Conservation (phyloP, 352 stramenopile species). For the Globisporangium viniferum region DNA sequence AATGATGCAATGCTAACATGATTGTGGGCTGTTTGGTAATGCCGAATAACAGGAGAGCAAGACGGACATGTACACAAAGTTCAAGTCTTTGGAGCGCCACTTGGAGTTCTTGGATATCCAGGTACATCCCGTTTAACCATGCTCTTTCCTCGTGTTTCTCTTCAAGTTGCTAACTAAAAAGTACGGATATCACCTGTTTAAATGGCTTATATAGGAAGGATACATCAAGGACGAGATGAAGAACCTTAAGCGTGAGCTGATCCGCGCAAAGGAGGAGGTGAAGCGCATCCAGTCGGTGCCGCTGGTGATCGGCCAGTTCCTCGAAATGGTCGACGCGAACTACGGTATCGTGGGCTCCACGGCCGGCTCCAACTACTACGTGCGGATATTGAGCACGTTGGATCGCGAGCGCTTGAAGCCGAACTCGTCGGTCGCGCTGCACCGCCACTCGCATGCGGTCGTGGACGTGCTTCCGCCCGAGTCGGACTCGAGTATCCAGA, state of each 20-base stretch:
- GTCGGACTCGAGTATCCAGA: conserved; percentile 99
- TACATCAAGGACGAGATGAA: conserved; percentile 99
- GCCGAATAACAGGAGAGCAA: conserved; percentile 37
- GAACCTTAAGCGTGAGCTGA: conserved; percentile 98
- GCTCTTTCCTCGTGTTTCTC: not conserved
- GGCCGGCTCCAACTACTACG: conserved; percentile 98
- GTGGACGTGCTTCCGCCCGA: conserved; percentile 98
- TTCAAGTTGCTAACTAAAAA: not conserved
- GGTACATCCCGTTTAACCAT: conserved; percentile 14
- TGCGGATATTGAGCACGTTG: conserved; percentile 97
- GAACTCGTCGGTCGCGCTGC: conserved; percentile 97
- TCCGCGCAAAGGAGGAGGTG: conserved; percentile 99
- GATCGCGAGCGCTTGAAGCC: conserved; percentile 98
- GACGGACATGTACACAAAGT: conserved; percentile 76
- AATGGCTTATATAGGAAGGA: conserved; percentile 77
- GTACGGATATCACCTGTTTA: not conserved
- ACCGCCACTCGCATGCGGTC: conserved; percentile 98
- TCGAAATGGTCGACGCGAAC: conserved; percentile 99
- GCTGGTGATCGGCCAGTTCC: conserved; percentile 99
- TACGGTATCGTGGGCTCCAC: conserved; percentile 98
- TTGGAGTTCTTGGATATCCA: conserved; percentile 86
- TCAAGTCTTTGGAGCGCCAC: conserved; percentile 76
- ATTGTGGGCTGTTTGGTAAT: not conserved
- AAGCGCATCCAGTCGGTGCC: conserved; percentile 99
- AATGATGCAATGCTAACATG: not conserved